Conservation (phyloP, 1,284 basidiomycete species). For the Takashimella tepidaria region DNA sequence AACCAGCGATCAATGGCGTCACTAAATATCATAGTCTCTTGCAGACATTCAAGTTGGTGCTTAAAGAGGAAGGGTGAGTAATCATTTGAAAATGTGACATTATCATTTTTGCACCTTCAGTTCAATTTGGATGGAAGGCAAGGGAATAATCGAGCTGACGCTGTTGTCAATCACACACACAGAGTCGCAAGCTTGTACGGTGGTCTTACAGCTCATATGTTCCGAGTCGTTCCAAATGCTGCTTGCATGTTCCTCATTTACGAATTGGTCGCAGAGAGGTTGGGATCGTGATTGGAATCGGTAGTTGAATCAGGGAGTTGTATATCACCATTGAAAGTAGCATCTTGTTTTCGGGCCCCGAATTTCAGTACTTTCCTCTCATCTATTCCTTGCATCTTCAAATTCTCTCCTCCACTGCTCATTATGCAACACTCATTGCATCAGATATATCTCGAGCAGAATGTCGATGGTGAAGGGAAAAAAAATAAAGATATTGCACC, state of each 20-base stretch:
- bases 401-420: too few relatives aligned
- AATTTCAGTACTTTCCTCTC: too few relatives aligned
- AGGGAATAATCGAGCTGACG: background rate
- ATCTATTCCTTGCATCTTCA: too few relatives aligned
- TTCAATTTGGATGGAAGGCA: background rate
- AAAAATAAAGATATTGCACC: too few relatives aligned
- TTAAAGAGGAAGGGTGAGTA: constrained; percentile 81
- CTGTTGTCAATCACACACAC: background rate
- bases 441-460: too few relatives aligned
- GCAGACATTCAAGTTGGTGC: constrained; percentile 79
- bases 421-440: too few relatives aligned
- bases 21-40: constrained; percentile 76
- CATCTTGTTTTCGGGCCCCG: too few relatives aligned
- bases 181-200: constrained; percentile 67
- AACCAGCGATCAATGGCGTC: constrained; percentile 60
- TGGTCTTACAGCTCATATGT: constrained; percentile 87
- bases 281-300: constrained; percentile 24
- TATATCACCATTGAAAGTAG: too few relatives aligned
- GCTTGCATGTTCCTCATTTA: constrained; percentile 75
- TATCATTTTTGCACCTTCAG: background rate
- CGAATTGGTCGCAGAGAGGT: constrained; percentile 44
- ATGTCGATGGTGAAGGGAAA: too few relatives aligned
- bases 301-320: too few relatives aligned
- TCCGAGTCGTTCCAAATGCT: constrained; percentile 95
- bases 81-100: background rate